Percentiles rank a stretch among this genome's conserved stretches.
These are phyloP conservation scores for Teunomyces barrocoloradensis DNA, from an alignment of 805 yeast species.

Conservation along the genomic window DNA sequence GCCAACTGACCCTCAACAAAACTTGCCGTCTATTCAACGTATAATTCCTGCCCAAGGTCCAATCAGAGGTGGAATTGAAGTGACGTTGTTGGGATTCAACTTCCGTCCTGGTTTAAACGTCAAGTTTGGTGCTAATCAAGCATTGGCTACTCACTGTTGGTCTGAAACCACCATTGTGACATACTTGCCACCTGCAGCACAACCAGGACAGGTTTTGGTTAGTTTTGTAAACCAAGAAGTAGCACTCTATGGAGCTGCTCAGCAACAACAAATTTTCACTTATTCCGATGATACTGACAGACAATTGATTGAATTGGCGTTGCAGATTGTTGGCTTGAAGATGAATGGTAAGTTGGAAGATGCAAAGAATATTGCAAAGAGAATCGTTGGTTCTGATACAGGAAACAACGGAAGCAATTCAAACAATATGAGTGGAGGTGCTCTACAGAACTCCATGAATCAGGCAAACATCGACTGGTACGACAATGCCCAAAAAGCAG, in stretches of 20 bases:
- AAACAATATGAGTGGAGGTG: constrained; percentile 3
- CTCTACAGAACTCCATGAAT: constrained; percentile 9
- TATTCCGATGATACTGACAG: constrained; percentile 94
- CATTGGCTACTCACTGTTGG: constrained; percentile 93
- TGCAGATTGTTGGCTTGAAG: constrained; percentile 94
- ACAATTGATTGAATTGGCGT: constrained; percentile 89
- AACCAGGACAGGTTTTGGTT: constrained; percentile 89
- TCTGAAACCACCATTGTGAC: constrained; percentile 91
- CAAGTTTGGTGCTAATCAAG: constrained; percentile 79
- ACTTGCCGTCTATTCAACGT: constrained; percentile 66
- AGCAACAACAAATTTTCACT: constrained; percentile 68
- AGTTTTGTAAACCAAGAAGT: constrained; percentile 61
- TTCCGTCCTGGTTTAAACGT: constrained; percentile 82
- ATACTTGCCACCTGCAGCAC: constrained; percentile 85
- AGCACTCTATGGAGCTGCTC: constrained; percentile 25
- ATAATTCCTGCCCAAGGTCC: constrained; percentile 97
- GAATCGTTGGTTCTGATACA: constrained; percentile 71
- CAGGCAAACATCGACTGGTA: constrained; percentile 45
- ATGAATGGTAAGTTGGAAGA: constrained; percentile 96
- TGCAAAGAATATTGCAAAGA: constrained; percentile 87
- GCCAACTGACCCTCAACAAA: constrained; percentile 9
- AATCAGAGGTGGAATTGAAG: constrained; percentile 92
- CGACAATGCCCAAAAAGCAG: constrained; percentile 50
- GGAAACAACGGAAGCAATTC: constrained; percentile 35
- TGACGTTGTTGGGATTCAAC: constrained; percentile 83